A percentile compares a stretch with the other conserved stretches of the same genome.
Evolutionary conservation across 2,329 filamentous ascomycete genomes (phyloP).

Genomic region (Remersonia thermophila): DNA sequence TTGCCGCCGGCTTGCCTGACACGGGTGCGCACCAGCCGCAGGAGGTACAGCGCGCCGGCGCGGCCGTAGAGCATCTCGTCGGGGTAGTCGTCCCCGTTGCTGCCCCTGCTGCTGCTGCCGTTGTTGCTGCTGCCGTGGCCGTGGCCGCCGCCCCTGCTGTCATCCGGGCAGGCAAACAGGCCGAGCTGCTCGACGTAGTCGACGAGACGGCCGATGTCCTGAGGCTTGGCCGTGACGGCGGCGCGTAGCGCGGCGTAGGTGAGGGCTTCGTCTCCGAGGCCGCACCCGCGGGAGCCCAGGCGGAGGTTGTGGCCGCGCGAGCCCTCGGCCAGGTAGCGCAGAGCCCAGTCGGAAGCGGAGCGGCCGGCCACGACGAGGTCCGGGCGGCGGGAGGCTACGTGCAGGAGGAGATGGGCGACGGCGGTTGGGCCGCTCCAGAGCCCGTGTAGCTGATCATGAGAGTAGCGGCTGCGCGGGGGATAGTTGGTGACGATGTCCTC

Average conservation of each 20-base stretch:
- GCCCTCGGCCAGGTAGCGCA: constrained; percentile 32
- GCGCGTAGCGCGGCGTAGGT: constrained; percentile 34
- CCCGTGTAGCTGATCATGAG: constrained; percentile 28
- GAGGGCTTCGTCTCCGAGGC: constrained; percentile 37
- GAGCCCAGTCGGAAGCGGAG: constrained; percentile 32
- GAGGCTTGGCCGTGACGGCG: constrained; percentile 27
- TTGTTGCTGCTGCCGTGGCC: constrained; percentile 18
- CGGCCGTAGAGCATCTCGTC: constrained; percentile 57
- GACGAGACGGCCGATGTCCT: constrained; percentile 29
- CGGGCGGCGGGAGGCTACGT: constrained; percentile 32
- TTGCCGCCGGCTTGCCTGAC: constrained; percentile 31
- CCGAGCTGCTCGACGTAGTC: constrained; percentile 26
- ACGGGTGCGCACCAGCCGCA: constrained; percentile 48
- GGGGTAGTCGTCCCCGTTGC: constrained; percentile 20
- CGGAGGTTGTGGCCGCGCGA: constrained; percentile 21
- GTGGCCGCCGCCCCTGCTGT: too few relatives aligned
- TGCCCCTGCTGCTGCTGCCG: neutral
- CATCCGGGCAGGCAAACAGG: constrained; percentile 18
- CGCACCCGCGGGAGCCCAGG: constrained; percentile 33
- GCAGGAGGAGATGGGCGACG: constrained; percentile 43
- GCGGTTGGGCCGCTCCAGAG: constrained; percentile 42
- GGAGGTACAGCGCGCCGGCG: constrained; percentile 54
- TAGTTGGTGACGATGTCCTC: constrained; percentile 25
- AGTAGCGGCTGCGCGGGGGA: constrained; percentile 26
- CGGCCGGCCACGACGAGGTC: constrained; percentile 31